Evolutionary conservation across 768 basidiomycete genomes (phyloP), one percentile per base, ranked within the genome.

Genomic region (Termitomyces bulborhizus): DNA sequence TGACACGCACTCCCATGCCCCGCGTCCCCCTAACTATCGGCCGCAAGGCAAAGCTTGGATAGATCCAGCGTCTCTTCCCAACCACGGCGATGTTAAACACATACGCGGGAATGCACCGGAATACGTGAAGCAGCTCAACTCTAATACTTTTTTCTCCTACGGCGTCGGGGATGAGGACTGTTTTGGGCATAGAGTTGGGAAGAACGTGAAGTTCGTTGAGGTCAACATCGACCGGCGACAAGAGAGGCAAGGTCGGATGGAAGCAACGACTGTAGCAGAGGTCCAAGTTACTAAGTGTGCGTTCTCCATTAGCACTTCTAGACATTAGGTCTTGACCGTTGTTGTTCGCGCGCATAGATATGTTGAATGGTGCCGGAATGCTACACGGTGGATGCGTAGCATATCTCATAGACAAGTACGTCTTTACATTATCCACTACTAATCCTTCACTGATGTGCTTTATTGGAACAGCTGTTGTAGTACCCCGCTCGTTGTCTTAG

Each of bases 341-440:
- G 32, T 21, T 32, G 34, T 39, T 32, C 26, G 32, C 55, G 32
- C 31, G 37, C 45, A 37, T 58, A 86, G 86, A 78, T 54, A 87
- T 88, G 85, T 71, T 88, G 32, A 90, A 89, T 60, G 86, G 86
- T 12, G 84, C 85, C 26, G 83, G 84, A 1, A 85, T 86, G 80
- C 73, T 88, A 15, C 87, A 88, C 60, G 87, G 88, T n/a, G 86
- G 84, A 39, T 86, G 85, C 53, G 66, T 89, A 34, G 83, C 85
- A 44, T 88, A 88, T 68, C 71, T 89, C 53, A 81, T 88, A 43
- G 87, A 89, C 69, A 88, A 85, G 84, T 84, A 57, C 48, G 79
- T 68, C 77, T 68, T 15, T 12, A 16, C 42, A 41, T 29, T 34
- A 6, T 11, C 12, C 37, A 41, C 34, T 15, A 32, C 16, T 13